Base-by-base conservation (phyloP, 2,329 filamentous ascomycete genomes). In the Ploettnerulaceae sp. region DNA sequence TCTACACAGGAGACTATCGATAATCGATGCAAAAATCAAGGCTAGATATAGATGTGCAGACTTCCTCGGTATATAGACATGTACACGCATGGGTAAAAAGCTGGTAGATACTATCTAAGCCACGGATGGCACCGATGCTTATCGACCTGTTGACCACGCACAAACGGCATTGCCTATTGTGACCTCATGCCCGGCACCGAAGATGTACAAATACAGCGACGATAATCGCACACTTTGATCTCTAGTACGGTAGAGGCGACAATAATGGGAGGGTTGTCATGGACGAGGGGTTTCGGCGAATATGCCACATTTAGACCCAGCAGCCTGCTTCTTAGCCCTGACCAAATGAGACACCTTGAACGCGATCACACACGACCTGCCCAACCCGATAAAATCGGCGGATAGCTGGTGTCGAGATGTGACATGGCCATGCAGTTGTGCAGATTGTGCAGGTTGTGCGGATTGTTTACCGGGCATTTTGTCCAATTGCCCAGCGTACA, bases 71-170 rank as follows among this genome's bases (percentile, higher is more conserved):
- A n/a, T 35, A 41, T 46, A 42, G 20, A 22, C n/a, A 37, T 32
- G n/a, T n/a, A n/a, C n/a, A n/a, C n/a, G n/a, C n/a, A n/a, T n/a
- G n/a, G n/a, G n/a, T 25, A 14, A 18, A 15, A 28, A 9, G 15
- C 14, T 18, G 31, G 17, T 20, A 36, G 21, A 33, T 15, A 26
- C n/a, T 17, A 28, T 28, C 36, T 34, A 44, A 43, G 37, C n/a
- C n/a, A n/a, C n/a, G n/a, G n/a, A 34, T 48, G 29, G 48, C 34
- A 45, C 46, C 32, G 41, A 50, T 35, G 32, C 32, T 48, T 46
- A 50, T 50, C 44, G 45, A 52, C 43, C 41, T 49, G 24, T 47
- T 48, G 47, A 50, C 49, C 47, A 44, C 21, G 37, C 38, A 22
- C 34, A 39, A 34, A 39, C 41, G 42, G 46, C 39, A 46, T 49